A percentile compares a stretch with the other conserved stretches of the same genome.
These are phyloP conservation scores for Cubamyces lactineus DNA, from an alignment of 768 basidiomycete genomes.

Conservation along the genomic window DNA sequence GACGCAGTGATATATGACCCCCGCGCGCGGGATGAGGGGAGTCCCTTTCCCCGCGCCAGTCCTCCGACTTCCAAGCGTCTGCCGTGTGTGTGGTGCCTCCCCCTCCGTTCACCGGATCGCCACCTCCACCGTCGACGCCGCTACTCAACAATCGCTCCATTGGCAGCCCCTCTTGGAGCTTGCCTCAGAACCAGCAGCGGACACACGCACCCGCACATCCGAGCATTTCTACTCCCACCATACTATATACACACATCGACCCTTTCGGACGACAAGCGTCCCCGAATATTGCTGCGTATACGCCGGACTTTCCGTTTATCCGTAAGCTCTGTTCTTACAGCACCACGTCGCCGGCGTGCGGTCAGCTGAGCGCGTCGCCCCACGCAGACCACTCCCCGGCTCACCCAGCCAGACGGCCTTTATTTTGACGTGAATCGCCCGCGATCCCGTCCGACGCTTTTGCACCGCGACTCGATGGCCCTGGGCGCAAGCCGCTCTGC, in stretches of 20 bases:
- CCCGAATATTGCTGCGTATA: neutral
- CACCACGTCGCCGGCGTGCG: neutral
- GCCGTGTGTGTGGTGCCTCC: constrained; percentile 1
- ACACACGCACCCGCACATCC: too few relatives aligned
- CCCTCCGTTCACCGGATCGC: neutral
- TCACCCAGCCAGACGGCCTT: neutral
- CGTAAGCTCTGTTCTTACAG: constrained; percentile 10
- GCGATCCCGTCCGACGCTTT: constrained; percentile 1
- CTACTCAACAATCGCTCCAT: neutral
- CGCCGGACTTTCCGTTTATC: constrained; percentile 13
- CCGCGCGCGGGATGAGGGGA: neutral
- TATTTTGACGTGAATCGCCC: neutral
- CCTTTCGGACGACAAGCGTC: too few relatives aligned
- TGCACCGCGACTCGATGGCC: constrained; percentile 23
- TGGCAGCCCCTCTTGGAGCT: neutral
- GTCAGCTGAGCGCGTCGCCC: constrained; percentile 19
- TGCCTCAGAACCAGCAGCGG: neutral
- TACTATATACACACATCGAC: too few relatives aligned
- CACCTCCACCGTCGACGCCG: neutral
- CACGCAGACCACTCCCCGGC: constrained; percentile 9
- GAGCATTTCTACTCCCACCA: too few relatives aligned
- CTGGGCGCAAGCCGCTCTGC: constrained; percentile 31
- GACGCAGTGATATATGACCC: constrained; percentile 21
- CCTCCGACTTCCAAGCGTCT: constrained; percentile 4
- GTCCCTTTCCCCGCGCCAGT: constrained; percentile 18